These are phyloP conservation scores for Boletus smithii DNA, from an alignment of 1,284 basidiomycete genomes.

Conservation along the genomic window DNA sequence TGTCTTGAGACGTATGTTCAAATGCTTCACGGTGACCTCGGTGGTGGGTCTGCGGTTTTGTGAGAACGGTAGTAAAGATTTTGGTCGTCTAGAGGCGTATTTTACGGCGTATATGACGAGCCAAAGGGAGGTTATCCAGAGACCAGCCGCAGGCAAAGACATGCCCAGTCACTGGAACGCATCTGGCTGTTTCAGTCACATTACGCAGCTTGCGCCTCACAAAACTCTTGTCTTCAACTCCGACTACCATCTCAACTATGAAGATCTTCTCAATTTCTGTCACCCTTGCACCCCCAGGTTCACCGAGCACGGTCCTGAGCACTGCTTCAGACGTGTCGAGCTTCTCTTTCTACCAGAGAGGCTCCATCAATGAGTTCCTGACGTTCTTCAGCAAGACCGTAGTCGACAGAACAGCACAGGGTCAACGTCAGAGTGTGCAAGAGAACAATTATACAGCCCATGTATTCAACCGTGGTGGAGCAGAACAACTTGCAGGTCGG, in stretches of 20 bases:
- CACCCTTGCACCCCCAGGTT: conserved; percentile 53
- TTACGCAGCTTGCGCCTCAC: neutral
- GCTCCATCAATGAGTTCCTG: conserved; percentile 85
- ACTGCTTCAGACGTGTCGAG: conserved; percentile 82
- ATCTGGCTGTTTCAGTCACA: neutral
- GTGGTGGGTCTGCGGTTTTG: conserved; percentile 18
- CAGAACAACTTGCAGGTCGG: conserved; percentile 76
- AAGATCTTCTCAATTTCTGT: conserved; percentile 72
- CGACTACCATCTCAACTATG: conserved; percentile 41
- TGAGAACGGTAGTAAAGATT: conserved; percentile 23
- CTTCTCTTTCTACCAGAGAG: conserved; percentile 93
- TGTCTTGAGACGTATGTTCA: conserved; percentile 52
- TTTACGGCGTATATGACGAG: conserved; percentile 27
- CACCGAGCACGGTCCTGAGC: conserved; percentile 63
- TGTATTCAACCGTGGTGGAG: conserved; percentile 83
- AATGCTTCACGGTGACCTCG: conserved; percentile 27
- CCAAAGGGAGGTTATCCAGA: conserved; percentile 28
- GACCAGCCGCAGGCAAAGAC: conserved; percentile 18
- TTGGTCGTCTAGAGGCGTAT: conserved; percentile 18
- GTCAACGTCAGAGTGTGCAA: conserved; percentile 90
- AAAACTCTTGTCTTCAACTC: too few species aligned
- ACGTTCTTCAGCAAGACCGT: conserved; percentile 92
- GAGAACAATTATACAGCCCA: conserved; percentile 95
- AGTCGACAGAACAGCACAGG: conserved; percentile 82
- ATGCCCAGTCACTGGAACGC: conserved; percentile 10